Evolutionary conservation across 805 yeast genomes (phyloP), one percentile per base, ranked within the genome.

Genomic region (Lachancea quebecensis): DNA sequence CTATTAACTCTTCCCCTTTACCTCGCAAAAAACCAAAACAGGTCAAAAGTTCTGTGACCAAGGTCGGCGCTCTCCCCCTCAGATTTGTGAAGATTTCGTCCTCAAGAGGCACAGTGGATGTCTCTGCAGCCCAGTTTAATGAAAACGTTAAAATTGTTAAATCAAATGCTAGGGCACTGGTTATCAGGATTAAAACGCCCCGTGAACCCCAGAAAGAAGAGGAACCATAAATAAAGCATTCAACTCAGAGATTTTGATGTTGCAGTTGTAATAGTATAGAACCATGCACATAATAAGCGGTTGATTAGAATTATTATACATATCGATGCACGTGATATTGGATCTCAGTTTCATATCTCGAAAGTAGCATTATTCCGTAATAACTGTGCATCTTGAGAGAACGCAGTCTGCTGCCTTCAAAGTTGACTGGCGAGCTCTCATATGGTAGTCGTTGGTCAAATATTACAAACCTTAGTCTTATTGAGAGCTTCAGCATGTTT

Each of bases 41-140:
- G 11, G 35, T 47, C 10, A 59, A 56, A 33, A 48, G 52, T 36
- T 37, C 38, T 0, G 51, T 59, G 1, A 53, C 55, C 30, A 59
- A 53, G 42, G 45, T 62, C 8, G 67, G 67, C 2, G 38, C 54
- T 2, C 42, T 63, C 11, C 65, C 72, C 21, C 44, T 70, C 17
- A 59, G 79, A 51, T 74, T 66, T 49, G 73, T 75, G 31, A 72
- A 62, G 48, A 70, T 77, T 8, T 55, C 64, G 2, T 55, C 63
- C 1, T 57, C 53, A 3, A 55, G 59, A n/a, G 68, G 62, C 48
- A 66, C 57, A 35, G 62, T 74, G 1, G 54, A 61, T 12, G 51
- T 71, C 1, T 76, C 80, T 0, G 66, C 74, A 2, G 65, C 60
- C 2, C 78, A 80, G 6, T 68, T 71, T 51, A 60, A 55, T 35